Base-by-base conservation (phyloP, 768 basidiomycete species). In the Tulasnella sp. region DNA sequence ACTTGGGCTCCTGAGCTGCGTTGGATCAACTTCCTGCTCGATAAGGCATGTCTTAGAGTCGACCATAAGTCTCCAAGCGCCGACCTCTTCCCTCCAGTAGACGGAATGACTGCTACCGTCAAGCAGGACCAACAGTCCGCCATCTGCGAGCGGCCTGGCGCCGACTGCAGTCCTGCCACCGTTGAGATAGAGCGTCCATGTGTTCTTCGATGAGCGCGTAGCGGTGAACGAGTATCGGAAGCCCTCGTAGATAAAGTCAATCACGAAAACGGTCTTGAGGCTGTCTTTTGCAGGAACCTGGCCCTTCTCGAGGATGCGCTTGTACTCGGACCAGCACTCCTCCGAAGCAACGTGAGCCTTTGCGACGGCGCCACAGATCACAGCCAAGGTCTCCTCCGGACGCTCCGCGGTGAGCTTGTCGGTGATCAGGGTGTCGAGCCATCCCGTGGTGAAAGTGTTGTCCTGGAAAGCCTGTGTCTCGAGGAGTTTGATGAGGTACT, bases 1-100 rank as follows among this genome's bases (percentile, higher is more conserved):
- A 73, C 85, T 90, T 8, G 96, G 96, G 67, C 88, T 92, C 65
- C 96, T 79, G 48, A 98, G 76, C 71, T 98, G 94, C 22, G 96
- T 99, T 15, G 96, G 96, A 67, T 99, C 96, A 66, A 97, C 97
- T 78, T 99, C 96, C 73, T 98, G 93, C 71, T 97, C 96, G 65
- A 99, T 92, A 73, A 97, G 78, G 70, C 93, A 96, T 15, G 96
- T 99, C 78, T 97, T 94, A 54, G 92, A 80, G 72, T 99, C 94
- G 61, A 99, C 85, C 83, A 92, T 91, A 68, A 98, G 70, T 64
- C 89, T 76, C 65, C 92, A 75, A 8, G 91, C 88, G 57, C 92
- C 96, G 55, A 98, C 96, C 74, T 99, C 96, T 71, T 97, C 96
- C 56, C 91, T 79, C 92, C 91, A 98, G 73, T 99, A 99, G 53